Conservation (phyloP, 768 basidiomycete species). For the Agrocybe praecox region DNA sequence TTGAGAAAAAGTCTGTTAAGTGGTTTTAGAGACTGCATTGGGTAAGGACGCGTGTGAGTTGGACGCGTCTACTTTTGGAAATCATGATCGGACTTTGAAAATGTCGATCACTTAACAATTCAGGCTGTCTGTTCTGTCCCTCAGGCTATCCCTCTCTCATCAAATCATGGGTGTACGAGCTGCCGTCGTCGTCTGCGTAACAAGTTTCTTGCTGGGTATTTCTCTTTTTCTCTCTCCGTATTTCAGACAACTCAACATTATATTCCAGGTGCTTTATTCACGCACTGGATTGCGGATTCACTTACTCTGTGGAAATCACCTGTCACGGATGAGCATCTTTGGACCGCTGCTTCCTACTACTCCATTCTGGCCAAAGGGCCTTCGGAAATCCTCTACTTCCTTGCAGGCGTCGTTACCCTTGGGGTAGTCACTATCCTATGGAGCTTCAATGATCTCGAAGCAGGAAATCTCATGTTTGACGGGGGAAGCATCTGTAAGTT, state of each 20-base stretch:
- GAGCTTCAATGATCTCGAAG: slow-evolving; percentile 76
- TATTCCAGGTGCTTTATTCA: slow-evolving; percentile 71
- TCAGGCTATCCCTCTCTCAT: neutral
- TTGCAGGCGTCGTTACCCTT: slow-evolving; percentile 55
- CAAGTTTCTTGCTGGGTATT: slow-evolving; percentile 80
- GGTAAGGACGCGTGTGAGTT: neutral
- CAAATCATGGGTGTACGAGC: slow-evolving; percentile 68
- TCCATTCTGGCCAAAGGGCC: slow-evolving; percentile 74
- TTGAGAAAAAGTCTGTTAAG: slow-evolving; percentile 11
- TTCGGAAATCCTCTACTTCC: slow-evolving; percentile 53
- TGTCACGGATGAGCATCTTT: slow-evolving; percentile 80
- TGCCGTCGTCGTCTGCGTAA: slow-evolving; percentile 73
- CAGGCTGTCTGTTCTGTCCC: neutral
- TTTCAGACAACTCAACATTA: slow-evolving; percentile 1
- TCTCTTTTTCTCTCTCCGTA: slow-evolving; percentile 11
- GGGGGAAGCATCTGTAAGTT: slow-evolving; percentile 84
- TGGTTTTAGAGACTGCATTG: slow-evolving; percentile 11
- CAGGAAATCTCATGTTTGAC: slow-evolving; percentile 90
- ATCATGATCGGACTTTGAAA: slow-evolving; percentile 24
- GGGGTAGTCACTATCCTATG: slow-evolving; percentile 73
- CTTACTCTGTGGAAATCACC: slow-evolving; percentile 89
- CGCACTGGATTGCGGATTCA: slow-evolving; percentile 94
- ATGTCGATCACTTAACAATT: slow-evolving; percentile 6
- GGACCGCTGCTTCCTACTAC: slow-evolving; percentile 84
- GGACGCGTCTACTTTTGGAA: slow-evolving; percentile 2